Evolutionary conservation across 2,329 filamentous ascomycete species (phyloP).

Genomic region (Immersiporthe knoxdaviesiana): DNA sequence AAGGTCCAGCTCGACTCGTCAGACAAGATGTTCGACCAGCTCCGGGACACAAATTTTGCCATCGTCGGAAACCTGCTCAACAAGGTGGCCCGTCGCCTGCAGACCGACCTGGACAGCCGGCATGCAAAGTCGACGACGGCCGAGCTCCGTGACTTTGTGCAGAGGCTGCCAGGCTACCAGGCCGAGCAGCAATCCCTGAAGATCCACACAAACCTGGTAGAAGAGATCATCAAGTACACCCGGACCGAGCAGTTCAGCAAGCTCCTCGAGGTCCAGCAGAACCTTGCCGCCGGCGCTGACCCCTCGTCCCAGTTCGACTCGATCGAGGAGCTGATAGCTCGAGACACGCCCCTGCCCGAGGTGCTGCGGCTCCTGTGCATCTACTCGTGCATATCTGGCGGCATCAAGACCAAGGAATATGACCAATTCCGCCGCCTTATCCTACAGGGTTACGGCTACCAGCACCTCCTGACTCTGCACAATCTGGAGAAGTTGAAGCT

Average conservation of each 20-base stretch:
- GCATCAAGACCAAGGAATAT: slow-evolving; percentile 84
- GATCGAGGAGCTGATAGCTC: slow-evolving; percentile 93
- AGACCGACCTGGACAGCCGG: slow-evolving; percentile 83
- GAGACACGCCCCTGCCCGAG: slow-evolving; percentile 78
- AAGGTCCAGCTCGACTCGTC: slow-evolving; percentile 88
- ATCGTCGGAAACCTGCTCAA: slow-evolving; percentile 89
- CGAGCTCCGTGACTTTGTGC: slow-evolving; percentile 94
- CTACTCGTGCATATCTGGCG: slow-evolving; percentile 87
- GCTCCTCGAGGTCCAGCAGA: slow-evolving; percentile 91
- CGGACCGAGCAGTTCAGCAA: slow-evolving; percentile 87
- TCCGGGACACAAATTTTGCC: slow-evolving; percentile 93
- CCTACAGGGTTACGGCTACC: slow-evolving; percentile 90
- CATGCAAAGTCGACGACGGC: slow-evolving; percentile 85
- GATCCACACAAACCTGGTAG: slow-evolving; percentile 86
- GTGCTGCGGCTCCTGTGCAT: slow-evolving; percentile 86
- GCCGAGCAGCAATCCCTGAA: slow-evolving; percentile 92
- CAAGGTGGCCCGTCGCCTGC: slow-evolving; percentile 84
- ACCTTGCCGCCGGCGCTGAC: slow-evolving; percentile 87
- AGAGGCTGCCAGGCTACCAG: slow-evolving; percentile 88
- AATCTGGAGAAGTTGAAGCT: slow-evolving; percentile 89
- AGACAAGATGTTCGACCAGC: slow-evolving; percentile 84
- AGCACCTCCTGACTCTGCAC: slow-evolving; percentile 88
- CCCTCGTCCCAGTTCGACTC: slow-evolving; percentile 85
- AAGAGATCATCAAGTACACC: slow-evolving; percentile 94
- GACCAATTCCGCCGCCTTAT: slow-evolving; percentile 88